phyloP scores from a whole-genome alignment of 345 rosid genomes.

The Heritiera littoralis region DNA sequence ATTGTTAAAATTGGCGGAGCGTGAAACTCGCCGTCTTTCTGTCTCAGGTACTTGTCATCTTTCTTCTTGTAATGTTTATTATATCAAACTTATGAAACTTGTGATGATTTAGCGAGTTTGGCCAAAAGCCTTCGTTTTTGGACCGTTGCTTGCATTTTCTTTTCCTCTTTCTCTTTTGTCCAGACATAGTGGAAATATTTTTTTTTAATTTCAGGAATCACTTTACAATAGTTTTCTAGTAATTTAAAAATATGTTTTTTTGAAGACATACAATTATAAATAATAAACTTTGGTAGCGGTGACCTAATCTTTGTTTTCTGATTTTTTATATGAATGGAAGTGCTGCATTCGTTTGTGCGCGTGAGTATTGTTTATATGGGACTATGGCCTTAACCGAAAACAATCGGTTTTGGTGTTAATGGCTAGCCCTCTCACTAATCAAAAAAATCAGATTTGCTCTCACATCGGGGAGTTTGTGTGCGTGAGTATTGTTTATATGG shows the following conservation, averaged over 20 bases:
- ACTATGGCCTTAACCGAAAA: too few species aligned
- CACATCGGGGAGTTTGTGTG: too few species aligned
- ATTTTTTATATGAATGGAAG: slow-evolving; percentile 1
- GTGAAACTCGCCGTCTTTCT: too few species aligned
- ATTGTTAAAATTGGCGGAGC: neutral
- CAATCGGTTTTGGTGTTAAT: too few species aligned
- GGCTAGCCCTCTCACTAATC: too few species aligned
- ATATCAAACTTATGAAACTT: neutral
- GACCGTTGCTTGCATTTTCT: slow-evolving; percentile 9
- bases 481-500: too few species aligned
- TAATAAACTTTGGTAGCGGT: slow-evolving; percentile 4
- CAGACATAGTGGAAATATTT: neutral
- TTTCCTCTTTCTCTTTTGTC: neutral
- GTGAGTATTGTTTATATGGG: too few species aligned
- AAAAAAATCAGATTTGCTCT: too few species aligned
- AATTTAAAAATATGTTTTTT: neutral
- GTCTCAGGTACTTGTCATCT: neutral
- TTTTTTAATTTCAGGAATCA: neutral
- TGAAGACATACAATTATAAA: neutral
- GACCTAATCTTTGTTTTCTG: slow-evolving; percentile 11
- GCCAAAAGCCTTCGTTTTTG: neutral
- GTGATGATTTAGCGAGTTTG: neutral
- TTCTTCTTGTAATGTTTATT: neutral
- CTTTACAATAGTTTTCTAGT: neutral
- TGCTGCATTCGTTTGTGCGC: too few species aligned